A percentile compares a stretch with the other conserved stretches of the same genome.
Conservation (phyloP, 139 green algal species). For the Closterium sp. region DNA sequence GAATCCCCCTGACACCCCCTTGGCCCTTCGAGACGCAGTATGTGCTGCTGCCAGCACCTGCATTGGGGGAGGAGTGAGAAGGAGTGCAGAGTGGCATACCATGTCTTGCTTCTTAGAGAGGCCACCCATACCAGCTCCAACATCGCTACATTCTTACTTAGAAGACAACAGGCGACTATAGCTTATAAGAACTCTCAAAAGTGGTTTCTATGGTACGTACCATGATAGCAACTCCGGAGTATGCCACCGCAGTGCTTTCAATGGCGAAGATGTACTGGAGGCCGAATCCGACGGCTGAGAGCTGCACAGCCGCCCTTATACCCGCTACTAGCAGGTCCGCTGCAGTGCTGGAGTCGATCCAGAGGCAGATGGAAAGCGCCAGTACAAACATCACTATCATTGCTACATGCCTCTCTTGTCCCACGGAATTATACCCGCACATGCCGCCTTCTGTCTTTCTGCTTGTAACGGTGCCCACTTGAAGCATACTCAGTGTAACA, state of each 20-base stretch:
- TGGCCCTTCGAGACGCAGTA: not conserved
- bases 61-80: no score
- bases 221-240: not conserved
- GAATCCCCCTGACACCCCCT: not conserved
- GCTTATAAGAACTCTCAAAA: no score
- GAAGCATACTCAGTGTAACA: not conserved
- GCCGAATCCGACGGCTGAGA: not conserved
- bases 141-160: no score
- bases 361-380: not conserved
- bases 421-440: not conserved
- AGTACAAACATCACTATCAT: not conserved
- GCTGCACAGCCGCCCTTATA: not conserved
- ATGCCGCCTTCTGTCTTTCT: not conserved
- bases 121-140: no score
- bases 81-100: no score
- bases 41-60: slow-evolving; percentile 7
- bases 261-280: not conserved
- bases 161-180: no score
- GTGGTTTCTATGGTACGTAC: not conserved
- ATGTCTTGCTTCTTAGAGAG: no score
- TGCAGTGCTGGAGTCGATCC: not conserved
- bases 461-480: not conserved
- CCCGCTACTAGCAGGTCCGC: not conserved
- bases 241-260: not conserved
- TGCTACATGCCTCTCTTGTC: not conserved